Percentiles rank a stretch among this genome's conserved stretches.
Conservation (phyloP, 306 rosid genomes). For the Luffa acutangula region DNA sequence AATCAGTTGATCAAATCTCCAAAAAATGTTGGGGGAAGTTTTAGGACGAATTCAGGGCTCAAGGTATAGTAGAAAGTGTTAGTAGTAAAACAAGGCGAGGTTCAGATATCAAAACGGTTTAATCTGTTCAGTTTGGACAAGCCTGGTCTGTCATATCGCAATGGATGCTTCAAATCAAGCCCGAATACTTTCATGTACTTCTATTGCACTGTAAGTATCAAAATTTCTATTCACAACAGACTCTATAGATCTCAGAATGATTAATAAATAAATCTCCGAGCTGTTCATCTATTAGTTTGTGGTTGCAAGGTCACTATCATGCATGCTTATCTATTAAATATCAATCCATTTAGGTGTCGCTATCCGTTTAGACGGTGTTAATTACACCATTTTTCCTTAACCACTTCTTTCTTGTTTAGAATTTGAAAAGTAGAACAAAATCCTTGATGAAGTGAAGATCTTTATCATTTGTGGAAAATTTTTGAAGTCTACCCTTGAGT, state of each 20-base stretch:
- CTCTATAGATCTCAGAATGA: not conserved
- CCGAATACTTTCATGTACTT: not conserved
- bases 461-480: not conserved
- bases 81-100: not conserved
- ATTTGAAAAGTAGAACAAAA: not conserved
- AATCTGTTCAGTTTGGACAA: not conserved
- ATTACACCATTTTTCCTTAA: not conserved
- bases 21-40: constrained; percentile 8
- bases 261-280: not conserved
- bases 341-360: not conserved
- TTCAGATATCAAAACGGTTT: not conserved
- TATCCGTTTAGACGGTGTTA: not conserved
- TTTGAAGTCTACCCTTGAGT: not conserved
- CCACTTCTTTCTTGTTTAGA: not conserved
- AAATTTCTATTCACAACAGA: too few relatives aligned
- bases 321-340: not conserved
- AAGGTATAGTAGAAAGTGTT: constrained; percentile 23
- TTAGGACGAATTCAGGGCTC: constrained; percentile 14
- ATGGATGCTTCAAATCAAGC: not conserved
- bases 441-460: not conserved
- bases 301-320: not conserved
- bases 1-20: constrained; percentile 30
- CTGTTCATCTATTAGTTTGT: not conserved
- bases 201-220: not conserved
- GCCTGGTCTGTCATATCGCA: not conserved